These are phyloP conservation scores for Conoideocrella luteorostrata DNA, from an alignment of 2,329 filamentous ascomycete species.

Conservation along the genomic window DNA sequence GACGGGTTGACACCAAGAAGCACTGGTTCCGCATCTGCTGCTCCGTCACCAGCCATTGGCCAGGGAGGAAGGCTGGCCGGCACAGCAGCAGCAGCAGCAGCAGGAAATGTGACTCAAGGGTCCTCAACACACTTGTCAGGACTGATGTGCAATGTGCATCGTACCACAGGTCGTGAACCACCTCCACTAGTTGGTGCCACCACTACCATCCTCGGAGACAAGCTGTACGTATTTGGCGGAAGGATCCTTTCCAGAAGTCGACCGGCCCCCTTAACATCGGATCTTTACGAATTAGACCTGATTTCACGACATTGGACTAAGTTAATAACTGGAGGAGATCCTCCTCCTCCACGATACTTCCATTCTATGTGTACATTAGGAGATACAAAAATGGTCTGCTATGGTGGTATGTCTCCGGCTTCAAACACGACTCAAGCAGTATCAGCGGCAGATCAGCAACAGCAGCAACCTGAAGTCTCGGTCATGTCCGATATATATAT, in stretches of 20 bases:
- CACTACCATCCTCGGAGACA: slow-evolving; percentile 90
- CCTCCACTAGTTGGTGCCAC: slow-evolving; percentile 90
- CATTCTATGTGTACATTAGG: slow-evolving; percentile 92
- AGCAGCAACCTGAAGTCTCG: slow-evolving; percentile 72
- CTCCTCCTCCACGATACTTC: slow-evolving; percentile 90
- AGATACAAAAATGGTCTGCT: slow-evolving; percentile 94
- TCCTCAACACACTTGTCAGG: slow-evolving; percentile 56
- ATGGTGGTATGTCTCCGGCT: slow-evolving; percentile 93
- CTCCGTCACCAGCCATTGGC: slow-evolving; percentile 47
- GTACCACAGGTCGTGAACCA: slow-evolving; percentile 87
- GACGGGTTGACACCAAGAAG: slow-evolving; percentile 46
- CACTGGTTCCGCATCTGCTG: slow-evolving; percentile 48
- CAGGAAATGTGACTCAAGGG: slow-evolving; percentile 39
- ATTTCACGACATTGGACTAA: slow-evolving; percentile 91
- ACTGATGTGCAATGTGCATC: slow-evolving; percentile 64
- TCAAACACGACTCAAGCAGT: slow-evolving; percentile 36
- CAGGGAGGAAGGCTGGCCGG: slow-evolving; percentile 30
- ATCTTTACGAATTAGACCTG: slow-evolving; percentile 89
- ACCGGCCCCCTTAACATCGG: slow-evolving; percentile 73
- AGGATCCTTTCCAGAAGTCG: slow-evolving; percentile 77
- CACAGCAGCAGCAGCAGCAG: slow-evolving; percentile 11
- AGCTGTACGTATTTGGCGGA: slow-evolving; percentile 93
- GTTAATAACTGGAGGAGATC: slow-evolving; percentile 73
- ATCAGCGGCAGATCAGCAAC: slow-evolving; percentile 27
- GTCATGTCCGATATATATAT: slow-evolving; percentile 99